A percentile compares a stretch with the other conserved stretches of the same genome.
phyloP scores from a whole-genome alignment of 2,329 filamentous ascomycete genomes.

The Ophiostoma sp. region DNA sequence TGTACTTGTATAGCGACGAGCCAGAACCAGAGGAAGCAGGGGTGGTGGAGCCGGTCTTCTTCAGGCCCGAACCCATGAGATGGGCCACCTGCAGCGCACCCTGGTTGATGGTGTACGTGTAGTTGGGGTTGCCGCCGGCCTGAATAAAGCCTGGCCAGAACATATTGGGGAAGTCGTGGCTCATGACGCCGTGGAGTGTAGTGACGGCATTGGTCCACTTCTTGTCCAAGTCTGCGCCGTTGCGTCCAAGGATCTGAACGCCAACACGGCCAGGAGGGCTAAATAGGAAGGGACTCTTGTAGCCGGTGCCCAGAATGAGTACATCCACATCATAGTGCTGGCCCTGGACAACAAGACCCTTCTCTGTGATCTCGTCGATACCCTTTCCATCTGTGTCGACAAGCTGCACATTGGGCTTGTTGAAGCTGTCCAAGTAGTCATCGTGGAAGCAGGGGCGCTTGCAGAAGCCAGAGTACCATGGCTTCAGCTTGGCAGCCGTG shows the following conservation, averaged over 20 bases:
- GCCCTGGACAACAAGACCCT: slow-evolving; percentile 47
- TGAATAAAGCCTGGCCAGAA: slow-evolving; percentile 29
- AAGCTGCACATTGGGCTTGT: slow-evolving; percentile 57
- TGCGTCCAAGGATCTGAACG: slow-evolving; percentile 19
- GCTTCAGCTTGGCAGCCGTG: slow-evolving; percentile 54
- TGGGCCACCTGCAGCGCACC: slow-evolving; percentile 39
- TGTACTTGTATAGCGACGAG: not conserved
- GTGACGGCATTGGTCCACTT: slow-evolving; percentile 28
- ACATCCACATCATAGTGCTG: slow-evolving; percentile 46
- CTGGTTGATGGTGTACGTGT: slow-evolving; percentile 37
- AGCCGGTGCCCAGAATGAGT: slow-evolving; percentile 20
- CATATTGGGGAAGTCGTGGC: slow-evolving; percentile 31
- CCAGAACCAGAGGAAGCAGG: not conserved
- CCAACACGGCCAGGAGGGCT: slow-evolving; percentile 29
- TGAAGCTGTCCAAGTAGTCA: slow-evolving; percentile 60
- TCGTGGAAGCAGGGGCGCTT: slow-evolving; percentile 65
- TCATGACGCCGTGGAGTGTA: slow-evolving; percentile 30
- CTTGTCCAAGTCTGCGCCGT: slow-evolving; percentile 25
- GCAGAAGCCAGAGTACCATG: slow-evolving; percentile 63
- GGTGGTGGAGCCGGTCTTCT: not conserved
- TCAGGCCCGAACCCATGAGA: not conserved
- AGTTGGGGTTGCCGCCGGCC: slow-evolving; percentile 22
- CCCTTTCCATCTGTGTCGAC: slow-evolving; percentile 60
- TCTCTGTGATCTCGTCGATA: slow-evolving; percentile 47
- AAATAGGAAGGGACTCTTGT: not conserved